Evolutionary conservation across 257 asterid genomes (phyloP).

Genomic region (Nyctanthes arbortristis): DNA sequence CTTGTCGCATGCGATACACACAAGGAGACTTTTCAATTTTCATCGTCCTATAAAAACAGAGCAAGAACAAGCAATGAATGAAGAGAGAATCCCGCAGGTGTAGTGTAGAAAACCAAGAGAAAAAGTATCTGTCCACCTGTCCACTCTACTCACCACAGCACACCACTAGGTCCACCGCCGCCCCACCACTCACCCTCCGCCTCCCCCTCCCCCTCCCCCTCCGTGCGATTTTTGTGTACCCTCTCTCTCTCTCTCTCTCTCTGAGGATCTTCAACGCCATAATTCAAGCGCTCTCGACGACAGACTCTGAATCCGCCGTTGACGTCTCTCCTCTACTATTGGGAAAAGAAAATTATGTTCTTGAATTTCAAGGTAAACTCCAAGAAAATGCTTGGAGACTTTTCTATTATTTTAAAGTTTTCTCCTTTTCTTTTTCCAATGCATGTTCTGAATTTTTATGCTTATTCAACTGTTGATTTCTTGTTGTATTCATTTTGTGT

Average conservation of each 20-base stretch:
- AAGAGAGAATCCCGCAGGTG: background rate
- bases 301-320: slow-evolving; percentile 25
- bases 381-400: slow-evolving; percentile 3
- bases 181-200: no score
- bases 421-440: slow-evolving; percentile 1
- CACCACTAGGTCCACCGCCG: slow-evolving; percentile 14
- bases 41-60: background rate
- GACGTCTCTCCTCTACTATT: slow-evolving; percentile 18
- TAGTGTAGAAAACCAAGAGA: slow-evolving; percentile 24
- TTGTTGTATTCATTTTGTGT: background rate
- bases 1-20: no score
- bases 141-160: slow-evolving; percentile 17
- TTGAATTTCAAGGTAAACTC: slow-evolving; percentile 37
- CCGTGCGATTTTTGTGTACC: slow-evolving; percentile 12
- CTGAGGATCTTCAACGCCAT: slow-evolving; percentile 34
- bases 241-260: slow-evolving; percentile 12
- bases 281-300: slow-evolving; percentile 1
- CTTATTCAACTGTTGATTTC: background rate
- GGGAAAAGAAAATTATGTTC: slow-evolving; percentile 26
- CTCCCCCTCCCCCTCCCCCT: slow-evolving; percentile 7
- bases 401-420: background rate
- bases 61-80: background rate
- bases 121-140: slow-evolving; percentile 31
- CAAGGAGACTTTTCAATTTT: no score
- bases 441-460: slow-evolving; percentile 8